Evolutionary conservation across 306 rosid species (phyloP), one percentile per base, ranked within the genome.

Genomic region (Nissolia schottii): DNA sequence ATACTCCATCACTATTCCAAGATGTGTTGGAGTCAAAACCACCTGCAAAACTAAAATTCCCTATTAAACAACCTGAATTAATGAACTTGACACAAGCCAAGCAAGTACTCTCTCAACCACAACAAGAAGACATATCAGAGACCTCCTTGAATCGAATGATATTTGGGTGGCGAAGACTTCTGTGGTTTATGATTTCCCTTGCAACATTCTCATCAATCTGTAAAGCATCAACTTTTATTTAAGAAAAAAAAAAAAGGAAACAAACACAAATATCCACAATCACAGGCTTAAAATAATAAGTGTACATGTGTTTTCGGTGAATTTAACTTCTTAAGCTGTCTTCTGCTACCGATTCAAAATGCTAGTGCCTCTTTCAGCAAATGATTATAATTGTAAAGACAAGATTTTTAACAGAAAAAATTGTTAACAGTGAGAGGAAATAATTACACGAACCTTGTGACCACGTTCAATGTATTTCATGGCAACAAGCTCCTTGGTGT

Each of bases 171-270:
- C 97, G 80, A 38, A 91, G 97, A 14, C 87, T 85, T 85, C 90
- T 83, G 62, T 88, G 97, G 80, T 88, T 91, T 37, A 91, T 91
- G 75, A 91, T 91, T 80, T 91, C 97, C 73, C 97, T 81, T 1
- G 87, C 92, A 64, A 91, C 95, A 81, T 91, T 88, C 80, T 80
- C 95, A 76, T 91, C 97, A 76, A 91, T 88, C 97, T 91, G 79
- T 5, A 55, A 80, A 20, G 7, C 50, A 25, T 14, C 63, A 51
- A 68, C 31, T 45, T 35, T 24, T 20, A 12, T 18, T 5, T 67
- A 13, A 56, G 18, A 41, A 72, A 48, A n/a, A 2, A 0, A 70
- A 50, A 28, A 14, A 41, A 19, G 2, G 18, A 78, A 57, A 19
- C 20, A 18, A 3, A 50, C 14, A 31, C 18, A 35, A 19, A 16